phyloP scores from a whole-genome alignment of 2,329 filamentous ascomycete species.

The Scolecobasidium constrictum region DNA sequence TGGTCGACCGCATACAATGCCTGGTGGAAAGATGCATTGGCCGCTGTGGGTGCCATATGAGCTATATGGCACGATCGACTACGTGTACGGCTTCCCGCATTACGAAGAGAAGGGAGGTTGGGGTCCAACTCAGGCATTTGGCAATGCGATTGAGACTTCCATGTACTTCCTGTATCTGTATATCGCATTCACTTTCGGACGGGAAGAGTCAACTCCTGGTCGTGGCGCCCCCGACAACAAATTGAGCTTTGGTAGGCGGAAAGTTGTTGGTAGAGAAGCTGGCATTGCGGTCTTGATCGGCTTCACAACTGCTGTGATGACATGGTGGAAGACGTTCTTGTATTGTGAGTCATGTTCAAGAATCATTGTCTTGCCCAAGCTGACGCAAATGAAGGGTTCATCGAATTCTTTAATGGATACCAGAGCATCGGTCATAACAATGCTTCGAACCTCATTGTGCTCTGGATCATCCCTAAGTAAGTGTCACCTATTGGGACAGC shows the following conservation, averaged over 20 bases:
- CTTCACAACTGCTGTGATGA: conserved; percentile 51
- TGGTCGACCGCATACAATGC: conserved; percentile 71
- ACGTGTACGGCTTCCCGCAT: conserved; percentile 70
- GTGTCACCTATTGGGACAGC: conserved; percentile 16
- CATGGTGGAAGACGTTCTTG: conserved; percentile 55
- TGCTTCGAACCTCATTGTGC: conserved; percentile 37
- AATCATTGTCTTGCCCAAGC: neutral
- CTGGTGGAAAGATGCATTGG: conserved; percentile 59
- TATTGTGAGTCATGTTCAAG: conserved; percentile 44
- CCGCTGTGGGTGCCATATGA: conserved; percentile 69
- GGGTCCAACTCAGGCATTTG: conserved; percentile 58
- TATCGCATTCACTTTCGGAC: conserved; percentile 15
- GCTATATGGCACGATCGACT: conserved; percentile 69
- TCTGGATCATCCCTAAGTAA: conserved; percentile 60
- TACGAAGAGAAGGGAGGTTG: conserved; percentile 61
- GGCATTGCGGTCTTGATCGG: conserved; percentile 47
- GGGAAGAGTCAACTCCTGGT: conserved; percentile 23
- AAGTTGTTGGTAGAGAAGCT: conserved; percentile 34
- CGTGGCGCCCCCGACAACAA: conserved; percentile 28
- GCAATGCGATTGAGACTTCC: conserved; percentile 59
- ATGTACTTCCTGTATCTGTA: conserved; percentile 54
- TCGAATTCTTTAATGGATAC: conserved; percentile 51
- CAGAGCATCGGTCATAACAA: conserved; percentile 53
- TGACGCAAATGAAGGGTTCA: conserved; percentile 35
- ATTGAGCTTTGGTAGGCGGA: conserved; percentile 13